phyloP scores from a whole-genome alignment of 116 monocot species.

The Papilionanthe hybrid region DNA sequence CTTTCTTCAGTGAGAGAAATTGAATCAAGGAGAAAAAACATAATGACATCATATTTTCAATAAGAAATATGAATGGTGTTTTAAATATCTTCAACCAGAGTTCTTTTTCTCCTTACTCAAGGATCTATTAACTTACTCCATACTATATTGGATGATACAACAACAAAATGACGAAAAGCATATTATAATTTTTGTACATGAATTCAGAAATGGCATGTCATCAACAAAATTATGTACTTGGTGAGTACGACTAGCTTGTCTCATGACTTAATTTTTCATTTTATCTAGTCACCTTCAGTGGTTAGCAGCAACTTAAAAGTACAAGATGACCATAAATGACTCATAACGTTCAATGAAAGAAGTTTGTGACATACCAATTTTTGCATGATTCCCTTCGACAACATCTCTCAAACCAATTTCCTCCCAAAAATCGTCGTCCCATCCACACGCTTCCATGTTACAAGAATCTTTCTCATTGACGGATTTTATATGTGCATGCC shows the following conservation, averaged over 20 bases:
- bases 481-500: constrained; percentile 84
- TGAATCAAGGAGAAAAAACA: neutral
- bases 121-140: neutral
- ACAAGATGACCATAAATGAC: neutral
- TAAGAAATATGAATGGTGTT: neutral
- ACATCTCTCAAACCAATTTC: constrained; percentile 92
- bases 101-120: neutral
- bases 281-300: neutral
- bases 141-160: neutral
- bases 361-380: constrained; percentile 56
- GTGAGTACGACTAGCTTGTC: neutral
- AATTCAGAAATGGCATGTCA: neutral
- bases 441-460: constrained; percentile 92
- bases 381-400: constrained; percentile 83
- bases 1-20: neutral
- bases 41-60: neutral
- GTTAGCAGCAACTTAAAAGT: neutral
- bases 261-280: neutral
- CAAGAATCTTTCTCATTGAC: constrained; percentile 42
- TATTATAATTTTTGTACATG: neutral
- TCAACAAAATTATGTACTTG: neutral
- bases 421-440: constrained; percentile 96
- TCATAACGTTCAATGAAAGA: neutral
- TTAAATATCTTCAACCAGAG: neutral
- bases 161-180: neutral